phyloP scores from a whole-genome alignment of 2,329 filamentous ascomycete species.

The Aspergillus intermedius region DNA sequence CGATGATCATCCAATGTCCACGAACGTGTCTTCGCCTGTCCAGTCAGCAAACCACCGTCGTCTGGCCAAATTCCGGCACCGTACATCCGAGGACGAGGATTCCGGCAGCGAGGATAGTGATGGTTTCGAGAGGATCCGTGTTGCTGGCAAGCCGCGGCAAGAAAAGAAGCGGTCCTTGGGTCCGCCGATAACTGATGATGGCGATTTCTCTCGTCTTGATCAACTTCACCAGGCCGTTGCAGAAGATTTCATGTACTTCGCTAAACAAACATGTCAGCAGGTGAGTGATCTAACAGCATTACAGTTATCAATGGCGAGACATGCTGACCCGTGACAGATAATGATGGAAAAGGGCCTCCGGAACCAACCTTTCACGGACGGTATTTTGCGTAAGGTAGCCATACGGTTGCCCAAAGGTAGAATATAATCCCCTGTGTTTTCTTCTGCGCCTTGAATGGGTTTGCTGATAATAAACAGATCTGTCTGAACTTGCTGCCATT shows the following conservation, averaged over 20 bases:
- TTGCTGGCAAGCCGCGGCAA: conserved; percentile 25
- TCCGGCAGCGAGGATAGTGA: conserved; percentile 36
- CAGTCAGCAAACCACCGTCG: conserved; percentile 40
- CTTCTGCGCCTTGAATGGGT: neutral
- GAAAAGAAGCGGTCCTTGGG: conserved; percentile 28
- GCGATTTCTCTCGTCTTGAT: conserved; percentile 37
- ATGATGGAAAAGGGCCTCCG: conserved; percentile 39
- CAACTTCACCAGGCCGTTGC: conserved; percentile 38
- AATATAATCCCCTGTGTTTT: neutral
- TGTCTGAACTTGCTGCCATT: conserved; percentile 34
- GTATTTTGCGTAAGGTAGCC: conserved; percentile 43
- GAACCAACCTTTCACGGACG: conserved; percentile 42
- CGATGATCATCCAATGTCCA: conserved; percentile 53
- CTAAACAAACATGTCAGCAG: conserved; percentile 38
- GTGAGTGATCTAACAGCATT: conserved; percentile 19
- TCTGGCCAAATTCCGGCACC: conserved; percentile 21
- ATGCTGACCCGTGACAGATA: conserved; percentile 23
- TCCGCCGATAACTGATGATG: conserved; percentile 42
- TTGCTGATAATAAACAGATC: conserved; percentile 23
- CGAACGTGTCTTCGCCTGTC: conserved; percentile 61
- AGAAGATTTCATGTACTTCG: conserved; percentile 42
- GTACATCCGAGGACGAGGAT: conserved; percentile 15
- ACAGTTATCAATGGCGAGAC: neutral
- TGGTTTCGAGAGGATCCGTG: conserved; percentile 38
- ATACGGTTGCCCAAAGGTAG: conserved; percentile 41